Evolutionary conservation across 2,329 filamentous ascomycete species (phyloP), one percentile per base, ranked within the genome.

Genomic region (Cladosporium sp.): DNA sequence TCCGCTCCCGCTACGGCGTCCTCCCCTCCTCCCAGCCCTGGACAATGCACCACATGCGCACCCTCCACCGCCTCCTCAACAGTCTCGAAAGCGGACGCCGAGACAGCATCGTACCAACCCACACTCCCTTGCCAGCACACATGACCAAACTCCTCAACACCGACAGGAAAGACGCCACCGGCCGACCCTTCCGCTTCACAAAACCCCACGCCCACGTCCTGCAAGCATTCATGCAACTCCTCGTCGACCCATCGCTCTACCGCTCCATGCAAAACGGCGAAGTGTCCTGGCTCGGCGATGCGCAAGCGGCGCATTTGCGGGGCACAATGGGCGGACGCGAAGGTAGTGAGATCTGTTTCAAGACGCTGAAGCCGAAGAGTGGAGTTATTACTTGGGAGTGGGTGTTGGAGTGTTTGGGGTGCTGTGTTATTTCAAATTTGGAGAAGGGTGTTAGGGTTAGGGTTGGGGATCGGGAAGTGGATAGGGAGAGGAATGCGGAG

Each of bases 61-160:
- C 65, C 2, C 54, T 68, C 6, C 65, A 67, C 47, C 63, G 66
- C 30, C 63, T 68, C 59, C 59, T 62, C 41, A 66, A 67, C 56
- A 67, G 64, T 1, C 49, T 55, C 50, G 52, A 55, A 27, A 57
- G 53, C 22, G 49, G 55, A 15, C 58, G 59, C 9, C 22, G 48
- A 12, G 59, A 64, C 39, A 58, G 55, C 22, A 55, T 68, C 7
- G 58, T 68, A n/a, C 64, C 64, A 0, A 47, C 41, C 2, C 43
- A 52, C 4, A 57, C 58, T 7, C 55, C 50, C 4, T 41, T 67
- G 2, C 59, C 62, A 4, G 32, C 47, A 0, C 42, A 54, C 15
- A 54, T 64, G 11, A 41, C 36, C 8, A 19, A 49, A 7, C 49
- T 57, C 12, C 43, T 59, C 9, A 54, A 56, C 20, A 52, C 48